phyloP scores from a whole-genome alignment of 306 rosid species.

The Astragalus membranaceus region DNA sequence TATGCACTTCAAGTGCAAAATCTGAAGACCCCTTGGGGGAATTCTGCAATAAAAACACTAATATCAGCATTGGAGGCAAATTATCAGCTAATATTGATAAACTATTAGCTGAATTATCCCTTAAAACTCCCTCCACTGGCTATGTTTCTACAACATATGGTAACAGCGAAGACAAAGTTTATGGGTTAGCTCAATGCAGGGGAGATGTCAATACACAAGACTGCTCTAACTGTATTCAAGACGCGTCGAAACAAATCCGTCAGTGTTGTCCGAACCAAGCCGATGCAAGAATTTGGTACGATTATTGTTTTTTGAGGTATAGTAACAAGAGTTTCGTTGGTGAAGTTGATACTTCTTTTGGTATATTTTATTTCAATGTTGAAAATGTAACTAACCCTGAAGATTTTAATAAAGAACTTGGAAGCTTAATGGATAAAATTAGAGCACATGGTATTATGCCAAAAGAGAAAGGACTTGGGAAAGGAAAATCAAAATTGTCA shows the following conservation, averaged over 20 bases:
- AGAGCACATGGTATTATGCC: constrained; percentile 34
- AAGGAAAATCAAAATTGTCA: constrained; percentile 41
- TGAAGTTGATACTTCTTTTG: constrained; percentile 47
- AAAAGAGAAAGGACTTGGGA: constrained; percentile 44
- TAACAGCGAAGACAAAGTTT: constrained; percentile 30
- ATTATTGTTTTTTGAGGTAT: constrained; percentile 53
- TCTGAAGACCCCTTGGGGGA: constrained; percentile 43
- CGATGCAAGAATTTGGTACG: constrained; percentile 63
- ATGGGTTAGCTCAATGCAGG: constrained; percentile 61
- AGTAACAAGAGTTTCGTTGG: constrained; percentile 35
- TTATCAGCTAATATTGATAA: constrained; percentile 41
- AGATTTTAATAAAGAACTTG: constrained; percentile 39
- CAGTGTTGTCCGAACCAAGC: constrained; percentile 41
- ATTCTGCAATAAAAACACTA: constrained; percentile 42
- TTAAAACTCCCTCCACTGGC: constrained; percentile 37
- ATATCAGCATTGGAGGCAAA: constrained; percentile 24
- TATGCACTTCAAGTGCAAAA: constrained; percentile 32
- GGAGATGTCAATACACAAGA: constrained; percentile 52
- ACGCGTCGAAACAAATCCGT: constrained; percentile 46
- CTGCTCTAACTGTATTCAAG: constrained; percentile 52
- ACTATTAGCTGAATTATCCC: constrained; percentile 37
- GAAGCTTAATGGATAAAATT: constrained; percentile 31
- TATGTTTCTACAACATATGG: constrained; percentile 36
- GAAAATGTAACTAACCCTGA: constrained; percentile 49
- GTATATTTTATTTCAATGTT: constrained; percentile 44